Percentiles rank a stretch among this genome's conserved stretches.
Conservation (phyloP, 371 early-diverging fungal genomes). For the Syncephalastrum monosporum region DNA sequence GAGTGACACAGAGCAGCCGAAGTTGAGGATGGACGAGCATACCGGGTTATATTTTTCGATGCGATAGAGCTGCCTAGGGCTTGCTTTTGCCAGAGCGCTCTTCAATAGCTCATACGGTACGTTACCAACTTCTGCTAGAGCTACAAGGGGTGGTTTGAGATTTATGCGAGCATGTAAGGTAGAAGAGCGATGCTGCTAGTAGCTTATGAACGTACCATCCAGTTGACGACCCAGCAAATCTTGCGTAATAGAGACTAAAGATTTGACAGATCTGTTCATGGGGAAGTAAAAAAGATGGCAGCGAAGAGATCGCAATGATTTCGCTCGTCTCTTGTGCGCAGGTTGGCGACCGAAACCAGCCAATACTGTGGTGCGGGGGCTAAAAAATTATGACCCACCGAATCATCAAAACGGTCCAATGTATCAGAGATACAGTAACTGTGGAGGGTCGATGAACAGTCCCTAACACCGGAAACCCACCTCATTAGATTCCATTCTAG, state of each 20-base stretch:
- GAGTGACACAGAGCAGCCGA: not conserved
- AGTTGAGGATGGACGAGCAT: slow-evolving; percentile 7
- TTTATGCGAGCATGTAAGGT: not conserved
- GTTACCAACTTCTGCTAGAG: slow-evolving; percentile 31
- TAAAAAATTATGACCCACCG: too few species aligned
- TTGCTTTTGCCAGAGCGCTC: slow-evolving; percentile 30
- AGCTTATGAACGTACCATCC: slow-evolving; percentile 27
- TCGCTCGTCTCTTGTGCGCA: too few species aligned
- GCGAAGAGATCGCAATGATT: not conserved
- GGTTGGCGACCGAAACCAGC: too few species aligned
- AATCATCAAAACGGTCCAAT: too few species aligned
- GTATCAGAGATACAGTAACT: too few species aligned
- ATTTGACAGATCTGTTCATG: slow-evolving; percentile 37
- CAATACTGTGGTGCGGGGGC: too few species aligned
- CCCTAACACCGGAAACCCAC: too few species aligned
- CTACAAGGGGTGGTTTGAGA: slow-evolving; percentile 14
- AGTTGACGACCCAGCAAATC: slow-evolving; percentile 32
- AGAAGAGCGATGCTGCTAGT: not conserved
- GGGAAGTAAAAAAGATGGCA: not conserved
- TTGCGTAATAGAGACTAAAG: slow-evolving; percentile 36
- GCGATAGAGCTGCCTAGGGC: slow-evolving; percentile 37
- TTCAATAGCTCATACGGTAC: slow-evolving; percentile 36
- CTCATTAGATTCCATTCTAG: too few species aligned
- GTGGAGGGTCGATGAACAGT: too few species aligned
- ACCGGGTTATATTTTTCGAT: slow-evolving; percentile 45